Conservation (phyloP, 208 protist species). For the Leptomonas seymouri region DNA sequence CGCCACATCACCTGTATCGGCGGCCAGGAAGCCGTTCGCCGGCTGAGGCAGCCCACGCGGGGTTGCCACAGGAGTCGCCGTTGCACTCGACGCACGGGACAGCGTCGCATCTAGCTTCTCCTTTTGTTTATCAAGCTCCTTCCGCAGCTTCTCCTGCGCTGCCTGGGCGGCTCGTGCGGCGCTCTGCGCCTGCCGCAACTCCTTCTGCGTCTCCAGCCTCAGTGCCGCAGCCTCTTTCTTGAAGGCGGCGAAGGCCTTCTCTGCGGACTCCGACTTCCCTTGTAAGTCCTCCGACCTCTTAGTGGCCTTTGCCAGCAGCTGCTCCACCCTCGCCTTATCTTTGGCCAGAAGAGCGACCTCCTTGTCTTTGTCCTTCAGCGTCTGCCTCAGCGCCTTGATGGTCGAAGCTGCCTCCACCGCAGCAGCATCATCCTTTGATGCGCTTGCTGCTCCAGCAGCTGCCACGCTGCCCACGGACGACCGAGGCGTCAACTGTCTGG, state of each 20-base stretch:
- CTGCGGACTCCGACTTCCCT: conserved; percentile 16
- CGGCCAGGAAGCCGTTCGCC: not conserved
- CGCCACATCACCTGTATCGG: not conserved
- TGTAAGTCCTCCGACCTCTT: conserved; percentile 20
- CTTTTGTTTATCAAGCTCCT: conserved; percentile 17
- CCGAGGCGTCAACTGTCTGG: not conserved
- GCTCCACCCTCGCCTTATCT: conserved; percentile 8
- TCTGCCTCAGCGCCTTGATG: conserved; percentile 8
- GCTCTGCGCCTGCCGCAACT: conserved; percentile 19
- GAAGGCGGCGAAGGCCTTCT: conserved; percentile 8
- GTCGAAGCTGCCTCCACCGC: not conserved
- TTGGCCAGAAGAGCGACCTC: conserved; percentile 1
- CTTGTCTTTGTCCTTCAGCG: conserved; percentile 25
- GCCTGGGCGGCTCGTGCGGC: conserved; percentile 8
- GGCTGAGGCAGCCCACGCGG: not conserved
- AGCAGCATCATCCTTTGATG: not conserved
- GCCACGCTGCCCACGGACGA: conserved; percentile 2
- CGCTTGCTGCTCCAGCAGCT: not conserved
- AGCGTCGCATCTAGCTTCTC: conserved; percentile 19
- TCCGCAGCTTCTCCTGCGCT: conserved; percentile 26
- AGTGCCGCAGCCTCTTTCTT: conserved; percentile 2
- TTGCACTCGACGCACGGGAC: conserved; percentile 3
- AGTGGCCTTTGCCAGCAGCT: conserved; percentile 8
- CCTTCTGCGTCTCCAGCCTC: conserved; percentile 17
- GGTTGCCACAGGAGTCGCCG: conserved; percentile 9